phyloP scores from a whole-genome alignment of 805 yeast species.

The Cyberlindnera sargentensis region DNA sequence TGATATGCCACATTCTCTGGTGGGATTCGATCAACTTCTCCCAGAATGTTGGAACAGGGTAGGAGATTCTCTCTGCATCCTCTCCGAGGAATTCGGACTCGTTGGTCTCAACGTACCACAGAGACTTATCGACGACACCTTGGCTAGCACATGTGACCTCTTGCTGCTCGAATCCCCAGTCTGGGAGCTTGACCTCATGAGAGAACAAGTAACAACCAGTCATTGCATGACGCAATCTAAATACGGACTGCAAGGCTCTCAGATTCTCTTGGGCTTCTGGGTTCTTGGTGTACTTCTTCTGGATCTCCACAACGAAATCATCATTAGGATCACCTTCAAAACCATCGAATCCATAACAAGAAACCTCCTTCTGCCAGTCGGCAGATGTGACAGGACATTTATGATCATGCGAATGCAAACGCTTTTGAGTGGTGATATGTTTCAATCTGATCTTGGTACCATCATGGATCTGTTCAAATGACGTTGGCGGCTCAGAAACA shows the following conservation, averaged over 20 bases:
- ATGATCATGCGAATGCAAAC: constrained; percentile 80
- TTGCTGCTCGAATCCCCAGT: constrained; percentile 80
- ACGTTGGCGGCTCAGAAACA: constrained; percentile 45
- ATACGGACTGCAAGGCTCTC: constrained; percentile 61
- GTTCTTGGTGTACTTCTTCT: constrained; percentile 40
- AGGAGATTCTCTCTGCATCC: constrained; percentile 43
- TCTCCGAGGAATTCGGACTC: constrained; percentile 39
- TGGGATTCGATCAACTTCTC: constrained; percentile 62
- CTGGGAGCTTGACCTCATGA: constrained; percentile 68
- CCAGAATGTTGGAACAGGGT: constrained; percentile 46
- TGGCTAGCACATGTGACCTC: constrained; percentile 77
- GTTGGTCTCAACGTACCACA: constrained; percentile 74
- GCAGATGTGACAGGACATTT: constrained; percentile 67
- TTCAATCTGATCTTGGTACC: constrained; percentile 65
- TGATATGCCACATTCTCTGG: constrained; percentile 69
- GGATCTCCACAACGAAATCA: constrained; percentile 73
- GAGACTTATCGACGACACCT: constrained; percentile 51
- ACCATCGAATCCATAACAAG: constrained; percentile 70
- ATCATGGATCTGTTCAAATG: constrained; percentile 56
- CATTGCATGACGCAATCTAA: constrained; percentile 74
- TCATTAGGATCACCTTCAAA: constrained; percentile 81
- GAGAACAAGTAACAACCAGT: constrained; percentile 72
- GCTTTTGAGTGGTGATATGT: constrained; percentile 50
- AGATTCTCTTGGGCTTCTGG: constrained; percentile 49
- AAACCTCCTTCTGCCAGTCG: constrained; percentile 82